phyloP scores from a whole-genome alignment of 106 monocot species.

The Agapanthus africanus region DNA sequence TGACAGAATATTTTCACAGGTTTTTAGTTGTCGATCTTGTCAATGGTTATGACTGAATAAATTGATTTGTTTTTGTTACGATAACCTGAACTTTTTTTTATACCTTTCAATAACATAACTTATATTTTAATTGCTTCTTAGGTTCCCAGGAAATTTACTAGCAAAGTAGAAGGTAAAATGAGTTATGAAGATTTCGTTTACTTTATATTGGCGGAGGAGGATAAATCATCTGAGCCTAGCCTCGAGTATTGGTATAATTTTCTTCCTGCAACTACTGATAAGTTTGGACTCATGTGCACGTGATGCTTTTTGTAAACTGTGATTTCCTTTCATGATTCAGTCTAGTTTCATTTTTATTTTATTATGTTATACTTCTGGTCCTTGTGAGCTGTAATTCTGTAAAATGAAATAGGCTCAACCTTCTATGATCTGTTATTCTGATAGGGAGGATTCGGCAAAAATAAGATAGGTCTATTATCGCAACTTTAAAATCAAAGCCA shows the following conservation, averaged over 20 bases:
- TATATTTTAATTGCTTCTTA: slow-evolving; percentile 15
- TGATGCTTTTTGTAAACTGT: not conserved
- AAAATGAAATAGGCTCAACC: not conserved
- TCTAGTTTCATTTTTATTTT: not conserved
- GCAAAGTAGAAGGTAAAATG: slow-evolving; percentile 85
- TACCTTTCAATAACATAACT: not conserved
- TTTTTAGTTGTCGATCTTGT: slow-evolving; percentile 14
- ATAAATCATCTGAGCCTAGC: slow-evolving; percentile 91
- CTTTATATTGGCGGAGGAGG: slow-evolving; percentile 84
- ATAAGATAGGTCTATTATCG: too few relatives aligned
- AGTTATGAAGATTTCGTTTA: slow-evolving; percentile 98
- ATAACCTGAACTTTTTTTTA: not conserved
- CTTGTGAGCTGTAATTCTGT: not conserved
- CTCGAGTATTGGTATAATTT: slow-evolving; percentile 75
- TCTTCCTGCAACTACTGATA: not conserved
- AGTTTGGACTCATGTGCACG: not conserved
- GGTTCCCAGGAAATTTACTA: slow-evolving; percentile 86
- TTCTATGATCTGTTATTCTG: not conserved
- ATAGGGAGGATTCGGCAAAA: too few relatives aligned
- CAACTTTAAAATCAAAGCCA: too few relatives aligned
- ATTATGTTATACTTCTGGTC: not conserved
- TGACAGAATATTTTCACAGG: slow-evolving; percentile 92
- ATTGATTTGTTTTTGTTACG: not conserved
- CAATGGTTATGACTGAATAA: not conserved
- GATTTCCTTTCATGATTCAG: not conserved